phyloP scores from a whole-genome alignment of 1,139 yeast species.

The Groenewaldozyma auringiensis region DNA sequence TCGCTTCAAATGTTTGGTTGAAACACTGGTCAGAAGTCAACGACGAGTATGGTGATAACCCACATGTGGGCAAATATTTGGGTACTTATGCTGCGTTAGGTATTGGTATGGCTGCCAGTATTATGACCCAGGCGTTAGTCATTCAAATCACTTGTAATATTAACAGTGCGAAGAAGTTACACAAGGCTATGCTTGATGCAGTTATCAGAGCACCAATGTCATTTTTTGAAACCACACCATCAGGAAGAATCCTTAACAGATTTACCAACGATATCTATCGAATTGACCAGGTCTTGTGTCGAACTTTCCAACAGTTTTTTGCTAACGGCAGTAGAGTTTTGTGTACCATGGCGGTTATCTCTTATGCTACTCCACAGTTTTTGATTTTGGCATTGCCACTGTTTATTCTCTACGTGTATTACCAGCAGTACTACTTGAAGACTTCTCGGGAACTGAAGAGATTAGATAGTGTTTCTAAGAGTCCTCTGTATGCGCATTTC shows the following conservation, averaged over 20 bases:
- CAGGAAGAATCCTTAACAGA: constrained; percentile 88
- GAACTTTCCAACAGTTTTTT: constrained; percentile 81
- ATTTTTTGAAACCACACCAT: constrained; percentile 94
- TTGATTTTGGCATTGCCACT: constrained; percentile 64
- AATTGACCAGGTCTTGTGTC: constrained; percentile 78
- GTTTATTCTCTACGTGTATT: constrained; percentile 62
- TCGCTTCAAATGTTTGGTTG: constrained; percentile 75
- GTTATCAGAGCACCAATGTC: constrained; percentile 94
- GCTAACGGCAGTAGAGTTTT: constrained; percentile 63
- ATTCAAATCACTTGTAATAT: constrained; percentile 83
- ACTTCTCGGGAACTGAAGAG: constrained; percentile 83
- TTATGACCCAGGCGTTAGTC: constrained; percentile 58
- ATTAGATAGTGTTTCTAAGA: constrained; percentile 83
- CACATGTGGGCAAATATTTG: constrained; percentile 59
- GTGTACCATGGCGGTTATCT: constrained; percentile 74
- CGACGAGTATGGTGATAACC: constrained; percentile 59
- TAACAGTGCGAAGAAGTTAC: constrained; percentile 71
- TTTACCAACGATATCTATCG: constrained; percentile 91
- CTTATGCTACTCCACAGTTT: constrained; percentile 85
- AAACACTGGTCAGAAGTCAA: constrained; percentile 97
- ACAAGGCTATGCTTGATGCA: constrained; percentile 67
- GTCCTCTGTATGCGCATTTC: constrained; percentile 94
- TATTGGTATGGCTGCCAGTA: constrained; percentile 51
- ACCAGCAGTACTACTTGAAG: constrained; percentile 81
- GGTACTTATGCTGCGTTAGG: constrained; percentile 75